Base-by-base conservation (phyloP, 805 yeast species). In the Candida golubevii region DNA sequence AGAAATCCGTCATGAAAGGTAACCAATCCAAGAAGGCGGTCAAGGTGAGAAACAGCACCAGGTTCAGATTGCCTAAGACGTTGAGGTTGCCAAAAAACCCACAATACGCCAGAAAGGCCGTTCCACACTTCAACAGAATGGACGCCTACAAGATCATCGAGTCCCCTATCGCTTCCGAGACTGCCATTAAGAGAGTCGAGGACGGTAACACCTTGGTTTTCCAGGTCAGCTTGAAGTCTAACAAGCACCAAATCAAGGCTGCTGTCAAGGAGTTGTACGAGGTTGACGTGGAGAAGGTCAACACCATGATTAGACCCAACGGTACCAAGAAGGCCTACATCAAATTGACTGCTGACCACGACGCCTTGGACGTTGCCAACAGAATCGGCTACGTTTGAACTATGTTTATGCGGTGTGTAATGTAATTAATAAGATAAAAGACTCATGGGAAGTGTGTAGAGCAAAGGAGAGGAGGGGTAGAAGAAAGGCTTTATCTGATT, bases 271-370 rank as follows among this genome's bases (percentile, higher is more conserved):
- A 89, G 78, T 83, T 93, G 71, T 93, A 91, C 83, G 90, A 87
- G 70, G 98, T 91, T 67, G 98, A 93, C 61, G 93, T 86, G 62
- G 78, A 75, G 67, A 80, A 87, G 77, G 89, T 93, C 71, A 90
- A 93, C 91, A 93, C 99, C 63, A 82, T 93, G 74, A 78, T 93
- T 69, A 88, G 96, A 80, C 97, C 99, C 74, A 90, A 93, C 77
- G 99, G 99, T 77, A 86, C 97, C 80, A 93, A 93, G 88, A 93
- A 93, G 85, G 99, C 99, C 72, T 93, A 85, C 83, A 91, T 93
- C 72, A 88, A 95, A 82, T 86, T 93, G 74, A 88, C 98, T 70
- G 91, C 96, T 73, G 99, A 93, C 78, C 86, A 83, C 82, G 99
- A 93, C 79, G 98, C 98, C 75, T 86, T 93, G 73, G 99, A 93